Percentiles rank a stretch among this genome's conserved stretches.
phyloP scores from a whole-genome alignment of 768 basidiomycete species.

The Tephrocybe rancida region DNA sequence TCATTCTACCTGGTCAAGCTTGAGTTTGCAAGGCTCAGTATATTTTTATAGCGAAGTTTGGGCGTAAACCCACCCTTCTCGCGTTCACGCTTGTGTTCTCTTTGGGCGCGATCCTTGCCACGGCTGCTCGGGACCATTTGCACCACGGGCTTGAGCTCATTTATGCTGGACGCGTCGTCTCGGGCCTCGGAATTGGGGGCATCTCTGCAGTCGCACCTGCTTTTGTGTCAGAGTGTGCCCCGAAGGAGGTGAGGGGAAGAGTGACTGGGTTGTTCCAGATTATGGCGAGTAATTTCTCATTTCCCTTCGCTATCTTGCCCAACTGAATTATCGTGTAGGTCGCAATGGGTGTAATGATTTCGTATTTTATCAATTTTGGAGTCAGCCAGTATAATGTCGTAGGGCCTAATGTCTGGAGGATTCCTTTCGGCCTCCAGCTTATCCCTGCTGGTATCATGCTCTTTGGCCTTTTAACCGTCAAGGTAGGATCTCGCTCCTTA shows the following conservation, averaged over 20 bases:
- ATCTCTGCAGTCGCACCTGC: conserved; percentile 83
- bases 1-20: too few relatives aligned
- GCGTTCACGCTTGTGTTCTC: conserved; percentile 64
- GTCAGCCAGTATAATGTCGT: conserved; percentile 42
- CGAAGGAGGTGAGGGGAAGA: conserved; percentile 83
- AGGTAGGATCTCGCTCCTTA: conserved; percentile 30
- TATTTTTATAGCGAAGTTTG: conserved; percentile 63
- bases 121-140: conserved; percentile 52
- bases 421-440: conserved; percentile 78
- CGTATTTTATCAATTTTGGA: conserved; percentile 77
- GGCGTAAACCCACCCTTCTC: conserved; percentile 67
- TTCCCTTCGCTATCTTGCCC: background rate
- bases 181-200: conserved; percentile 83
- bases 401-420: conserved; percentile 60
- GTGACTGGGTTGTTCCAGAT: conserved; percentile 88
- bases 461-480: conserved; percentile 66
- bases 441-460: conserved; percentile 74
- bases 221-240: conserved; percentile 86
- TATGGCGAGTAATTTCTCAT: conserved; percentile 48
- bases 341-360: conserved; percentile 82
- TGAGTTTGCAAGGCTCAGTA: too few relatives aligned
- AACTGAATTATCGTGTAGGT: conserved; percentile 32
- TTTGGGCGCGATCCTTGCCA: conserved; percentile 79
- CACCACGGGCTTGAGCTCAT: conserved; percentile 66
- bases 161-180: conserved; percentile 78